Evolutionary conservation across 257 asterid genomes (phyloP), one percentile per base, ranked within the genome.

Genomic region (Anisodus acutangulus): DNA sequence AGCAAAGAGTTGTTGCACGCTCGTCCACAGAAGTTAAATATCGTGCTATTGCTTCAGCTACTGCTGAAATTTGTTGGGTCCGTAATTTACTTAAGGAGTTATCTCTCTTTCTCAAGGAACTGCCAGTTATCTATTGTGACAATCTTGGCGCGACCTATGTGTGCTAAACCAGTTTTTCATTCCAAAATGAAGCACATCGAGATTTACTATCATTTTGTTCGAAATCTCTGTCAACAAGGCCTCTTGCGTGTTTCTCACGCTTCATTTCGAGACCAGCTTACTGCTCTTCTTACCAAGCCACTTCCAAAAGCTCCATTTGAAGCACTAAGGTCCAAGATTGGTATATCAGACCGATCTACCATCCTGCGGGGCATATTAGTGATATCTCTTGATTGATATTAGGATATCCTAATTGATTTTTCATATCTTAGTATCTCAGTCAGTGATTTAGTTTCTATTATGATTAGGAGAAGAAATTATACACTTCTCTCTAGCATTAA

Each of bases 381-480:
- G 51, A 13, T 37, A 37, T 68, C 76, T 37, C 51, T 67, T 16
- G 22, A 67, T 11, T 35, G 11, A 35, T 67, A 64, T 31, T 37
- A 67, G 47, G 22, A 67, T 35, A 67, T 67, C 76, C 13, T 37
- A 51, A 68, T 68, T 68, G 78, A 69, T 69, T 54, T 3, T 69
- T 12, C 31, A 69, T 69, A 39, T 3, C 78, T 39, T 41, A 69
- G 31, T 16, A 69, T 39, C 54, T 69, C 26, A 15, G 1, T 39
- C 8, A 8, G 9, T 69, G 31, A 69, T 69, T 37, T 69, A 37
- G 17, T 69, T 39, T n/a, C 9, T 69, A n/a, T 69, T 15, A 16
- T 7, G 16, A 6, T 68, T 58, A 5, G 63, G 63, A 15, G 63
- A 39, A 68, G 6, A 37, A 59, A 59, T 6, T 16, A 57, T 12